Percentiles rank a stretch among this genome's conserved stretches.
phyloP scores from a whole-genome alignment of 176 grass and related monocot genomes.

The Saccharum spontaneum region DNA sequence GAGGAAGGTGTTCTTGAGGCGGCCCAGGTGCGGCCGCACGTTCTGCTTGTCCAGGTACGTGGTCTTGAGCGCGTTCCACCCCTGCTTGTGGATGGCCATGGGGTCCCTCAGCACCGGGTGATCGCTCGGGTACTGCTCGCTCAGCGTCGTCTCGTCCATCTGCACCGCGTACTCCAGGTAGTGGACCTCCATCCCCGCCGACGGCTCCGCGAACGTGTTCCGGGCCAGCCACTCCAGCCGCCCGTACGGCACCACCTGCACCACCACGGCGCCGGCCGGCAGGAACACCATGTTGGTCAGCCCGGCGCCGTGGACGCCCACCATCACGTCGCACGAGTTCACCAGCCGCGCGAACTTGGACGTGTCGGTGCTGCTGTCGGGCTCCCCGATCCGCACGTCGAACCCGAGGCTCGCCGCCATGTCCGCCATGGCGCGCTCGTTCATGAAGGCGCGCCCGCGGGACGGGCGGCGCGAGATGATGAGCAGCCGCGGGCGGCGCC shows the following conservation, averaged over 20 bases:
- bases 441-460: conserved; percentile 50
- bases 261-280: conserved; percentile 66
- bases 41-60: conserved; percentile 95
- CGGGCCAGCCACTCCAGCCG: conserved; percentile 74
- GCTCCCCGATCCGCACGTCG: conserved; percentile 71
- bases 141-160: conserved; percentile 83
- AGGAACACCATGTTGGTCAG: conserved; percentile 98
- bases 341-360: conserved; percentile 86
- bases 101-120: conserved; percentile 75
- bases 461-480: conserved; percentile 54
- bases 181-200: conserved; percentile 71
- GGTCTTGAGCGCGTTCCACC: conserved; percentile 73
- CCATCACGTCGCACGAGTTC: conserved; percentile 91
- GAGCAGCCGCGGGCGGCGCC: conserved; percentile 46
- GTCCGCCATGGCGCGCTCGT: conserved; percentile 67
- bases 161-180: conserved; percentile 84
- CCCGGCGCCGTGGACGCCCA: conserved; percentile 88
- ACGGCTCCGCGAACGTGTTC: conserved; percentile 75
- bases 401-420: conserved; percentile 68
- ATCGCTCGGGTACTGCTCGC: conserved; percentile 72
- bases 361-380: conserved; percentile 59
- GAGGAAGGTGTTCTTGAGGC: conserved; percentile 83
- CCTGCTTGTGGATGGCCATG: conserved; percentile 72
- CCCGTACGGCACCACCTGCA: conserved; percentile 91
- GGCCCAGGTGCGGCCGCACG: conserved; percentile 67